Base-by-base conservation (phyloP, 164 flowering plant species). In the Annona squamosa region DNA sequence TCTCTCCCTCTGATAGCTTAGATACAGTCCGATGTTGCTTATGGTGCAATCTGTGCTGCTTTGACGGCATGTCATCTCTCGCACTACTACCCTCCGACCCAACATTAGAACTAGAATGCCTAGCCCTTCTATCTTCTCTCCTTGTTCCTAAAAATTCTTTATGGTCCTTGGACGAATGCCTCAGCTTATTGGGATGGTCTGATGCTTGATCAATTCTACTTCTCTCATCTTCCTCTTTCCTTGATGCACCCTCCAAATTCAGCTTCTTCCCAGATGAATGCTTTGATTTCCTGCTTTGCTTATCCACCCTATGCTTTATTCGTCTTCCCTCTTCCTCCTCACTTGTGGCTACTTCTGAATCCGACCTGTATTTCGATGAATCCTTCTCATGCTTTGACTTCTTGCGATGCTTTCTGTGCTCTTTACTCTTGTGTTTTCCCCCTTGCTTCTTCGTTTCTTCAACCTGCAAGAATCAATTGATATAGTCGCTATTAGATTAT, bases 1-100 rank as follows among this genome's bases (percentile, higher is more conserved):
- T 83, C 82, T 95, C 97, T 79, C 90, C 98, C 79, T 88, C 92
- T 1, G 97, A 85, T 48, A 93, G 90, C 77, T 89, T 89, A 47
- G 86, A 78, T n/a, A 84, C 83, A 67, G 46, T 63, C n/a, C 71
- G 80, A 12, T 79, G 80, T 18, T 74, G 86, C 74, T 78, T 84
- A 66, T 85, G 47, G 56, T 70, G 74, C 65, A 85, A 68, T 46
- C 80, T 85, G 63, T 61, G 69, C 77, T 48, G 57, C 44, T 43
- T 26, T 3, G 57, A 44, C n/a, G 48, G 77, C 59, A 52, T 26
- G 18, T 72, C 75, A 72, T 5, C 43, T 19, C 47, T 18, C 4
- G 71, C 5, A 56, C 26, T 48, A 16, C 67, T 44, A 68, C 61
- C 47, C 43, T 70, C 67, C 26, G 69, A 52, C n/a, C 26, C 18